Base-by-base conservation (phyloP, 306 rosid species). In the Lithocarpus polystachyus region DNA sequence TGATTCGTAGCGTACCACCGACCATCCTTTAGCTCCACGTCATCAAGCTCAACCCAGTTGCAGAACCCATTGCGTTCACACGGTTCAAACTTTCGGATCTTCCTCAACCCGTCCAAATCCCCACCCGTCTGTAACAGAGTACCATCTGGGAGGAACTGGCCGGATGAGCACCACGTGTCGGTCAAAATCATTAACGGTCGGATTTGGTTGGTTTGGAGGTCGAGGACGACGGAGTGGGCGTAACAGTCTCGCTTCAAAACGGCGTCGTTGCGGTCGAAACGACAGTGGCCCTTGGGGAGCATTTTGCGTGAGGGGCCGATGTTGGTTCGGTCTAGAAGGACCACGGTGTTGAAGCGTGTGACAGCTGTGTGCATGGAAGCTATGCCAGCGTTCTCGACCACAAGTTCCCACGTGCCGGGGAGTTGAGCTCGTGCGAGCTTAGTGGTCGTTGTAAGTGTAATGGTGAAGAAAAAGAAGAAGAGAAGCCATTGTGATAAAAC, bases 121-220 rank as follows among this genome's bases (percentile, higher is more conserved):
- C 98, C 98, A 0, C 98, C 98, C 9, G 97, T 90, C 31, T 92
- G 97, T 12, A 94, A 48, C 4, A 94, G 89, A 0, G 97, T 78
- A 1, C 98, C 97, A 78, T 94, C 82, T 0, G 98, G 90, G 70
- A 94, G 92, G 72, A 94, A 94, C 76, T 90, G 94, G 1, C 97
- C 98, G 10, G 98, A 92, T 0, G 98, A 94, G 88, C 98, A 94
- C 98, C 98, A 94, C 1, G 98, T 94, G 84, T 94, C 98, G 8
- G 98, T 90, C 64, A 86, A 86, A 81, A 94, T 85, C 80, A 62
- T 94, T 12, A 94, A 68, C 0, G 98, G 93, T 0, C 97, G 91
- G 72, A 92, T 74, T 79, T 82, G 85, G 65, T 87, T 88, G 37
- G 93, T 92, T 29, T 61, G 3, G 2, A 80, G 89, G 88, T 92